Percentiles rank a stretch among this genome's conserved stretches.
Evolutionary conservation across 169 alveolate species (phyloP).

Genomic region (Plasmodium billcollinsi): DNA sequence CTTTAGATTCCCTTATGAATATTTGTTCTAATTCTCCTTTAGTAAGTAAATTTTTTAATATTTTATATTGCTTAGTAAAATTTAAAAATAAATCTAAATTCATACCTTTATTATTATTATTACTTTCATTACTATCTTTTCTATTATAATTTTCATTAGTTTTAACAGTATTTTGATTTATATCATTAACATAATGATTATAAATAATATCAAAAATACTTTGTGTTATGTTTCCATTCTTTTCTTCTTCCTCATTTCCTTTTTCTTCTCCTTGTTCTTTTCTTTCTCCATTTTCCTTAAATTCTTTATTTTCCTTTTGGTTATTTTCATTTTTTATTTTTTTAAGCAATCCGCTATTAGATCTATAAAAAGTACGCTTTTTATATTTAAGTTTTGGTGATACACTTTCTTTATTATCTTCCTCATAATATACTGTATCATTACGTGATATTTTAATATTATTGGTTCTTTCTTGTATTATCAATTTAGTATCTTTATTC

Average conservation of each 20-base stretch:
- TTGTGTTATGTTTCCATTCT: conserved; percentile 1
- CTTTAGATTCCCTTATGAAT: conserved; percentile 62
- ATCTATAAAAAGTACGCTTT: too few relatives aligned
- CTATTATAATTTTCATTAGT: background rate
- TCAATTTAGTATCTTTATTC: too few relatives aligned
- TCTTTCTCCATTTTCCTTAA: background rate
- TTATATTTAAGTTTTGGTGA: too few relatives aligned
- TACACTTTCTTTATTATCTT: too few relatives aligned
- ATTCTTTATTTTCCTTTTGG: too few relatives aligned
- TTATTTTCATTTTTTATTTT: too few relatives aligned
- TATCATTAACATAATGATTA: conserved; percentile 18
- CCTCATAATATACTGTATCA: too few relatives aligned
- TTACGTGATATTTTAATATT: too few relatives aligned
- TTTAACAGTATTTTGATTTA: background rate
- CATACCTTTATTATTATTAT: conserved; percentile 33
- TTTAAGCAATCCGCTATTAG: too few relatives aligned
- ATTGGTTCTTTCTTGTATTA: too few relatives aligned
- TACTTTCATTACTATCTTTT: background rate
- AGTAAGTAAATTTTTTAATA: conserved; percentile 52
- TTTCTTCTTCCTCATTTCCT: background rate
- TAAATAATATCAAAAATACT: conserved; percentile 39
- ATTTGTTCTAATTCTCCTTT: conserved; percentile 61
- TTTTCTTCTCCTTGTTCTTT: background rate
- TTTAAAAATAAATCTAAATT: conserved; percentile 35
- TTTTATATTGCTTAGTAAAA: conserved; percentile 55